Evolutionary conservation across 768 basidiomycete species (phyloP).

Genomic region (Lactifluus pinguis): DNA sequence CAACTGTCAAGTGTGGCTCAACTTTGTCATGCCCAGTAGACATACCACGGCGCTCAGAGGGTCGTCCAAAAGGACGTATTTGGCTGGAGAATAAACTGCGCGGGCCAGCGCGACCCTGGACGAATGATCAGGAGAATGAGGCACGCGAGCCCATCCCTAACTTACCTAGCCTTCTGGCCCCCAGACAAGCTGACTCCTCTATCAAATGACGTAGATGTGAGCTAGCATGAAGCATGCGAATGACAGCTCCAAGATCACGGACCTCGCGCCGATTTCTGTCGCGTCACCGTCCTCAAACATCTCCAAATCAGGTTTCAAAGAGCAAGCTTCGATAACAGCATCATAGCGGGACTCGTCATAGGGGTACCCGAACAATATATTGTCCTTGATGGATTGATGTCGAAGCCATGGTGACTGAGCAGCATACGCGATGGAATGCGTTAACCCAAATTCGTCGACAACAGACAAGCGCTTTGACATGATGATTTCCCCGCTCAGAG

Average conservation of each 20-base stretch:
- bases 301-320: slow-evolving; percentile 69
- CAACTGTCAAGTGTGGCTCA: not conserved
- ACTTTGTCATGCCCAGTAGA: slow-evolving; percentile 16
- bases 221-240: not conserved
- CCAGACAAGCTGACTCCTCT: slow-evolving; percentile 72
- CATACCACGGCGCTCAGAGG: slow-evolving; percentile 75
- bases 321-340: slow-evolving; percentile 75
- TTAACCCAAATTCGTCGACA: slow-evolving; percentile 51
- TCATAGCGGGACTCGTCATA: slow-evolving; percentile 65
- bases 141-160: not conserved
- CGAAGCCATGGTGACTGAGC: slow-evolving; percentile 42
- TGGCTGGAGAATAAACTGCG: slow-evolving; percentile 57
- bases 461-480: slow-evolving; percentile 56
- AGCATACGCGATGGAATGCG: slow-evolving; percentile 40
- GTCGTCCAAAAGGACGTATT: slow-evolving; percentile 64
- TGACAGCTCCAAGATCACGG: slow-evolving; percentile 8
- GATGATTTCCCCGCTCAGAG: slow-evolving; percentile 44
- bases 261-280: slow-evolving; percentile 76
- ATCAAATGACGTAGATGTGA: not conserved
- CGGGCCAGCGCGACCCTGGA: slow-evolving; percentile 73
- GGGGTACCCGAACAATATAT: slow-evolving; percentile 50
- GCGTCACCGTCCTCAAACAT: slow-evolving; percentile 80
- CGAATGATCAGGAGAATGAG: not conserved
- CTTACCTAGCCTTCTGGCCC: slow-evolving; percentile 71
- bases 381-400: slow-evolving; percentile 44